These are phyloP conservation scores for Plasmodium gallinaceum DNA, from an alignment of 169 alveolate genomes.

Conservation along the genomic window DNA sequence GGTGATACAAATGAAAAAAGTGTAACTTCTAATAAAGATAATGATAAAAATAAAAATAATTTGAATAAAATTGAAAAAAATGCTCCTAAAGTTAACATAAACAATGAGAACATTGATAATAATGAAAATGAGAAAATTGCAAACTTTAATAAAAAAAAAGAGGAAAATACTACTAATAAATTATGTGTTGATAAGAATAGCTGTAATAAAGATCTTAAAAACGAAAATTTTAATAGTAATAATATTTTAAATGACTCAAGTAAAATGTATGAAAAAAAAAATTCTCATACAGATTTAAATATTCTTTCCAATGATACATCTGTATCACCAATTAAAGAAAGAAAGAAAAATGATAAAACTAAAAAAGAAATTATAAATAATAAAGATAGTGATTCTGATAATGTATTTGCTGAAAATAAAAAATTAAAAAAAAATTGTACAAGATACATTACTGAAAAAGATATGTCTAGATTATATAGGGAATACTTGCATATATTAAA, in stretches of 20 bases:
- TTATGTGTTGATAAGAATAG: background rate
- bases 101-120: background rate
- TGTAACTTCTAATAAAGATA: background rate
- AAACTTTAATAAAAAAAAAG: background rate
- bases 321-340: background rate
- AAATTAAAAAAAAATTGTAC: conserved; percentile 13
- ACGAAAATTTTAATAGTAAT: background rate
- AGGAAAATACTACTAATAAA: background rate
- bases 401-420: conserved; percentile 17
- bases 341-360: conserved; percentile 11
- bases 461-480: conserved; percentile 47
- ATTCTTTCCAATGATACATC: background rate
- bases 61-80: background rate
- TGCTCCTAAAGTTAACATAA: background rate
- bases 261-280: background rate
- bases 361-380: background rate
- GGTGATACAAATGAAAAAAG: background rate
- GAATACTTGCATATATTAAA: conserved; percentile 32
- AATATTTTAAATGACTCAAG: background rate
- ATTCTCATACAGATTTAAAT: background rate
- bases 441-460: conserved; percentile 50
- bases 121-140: background rate
- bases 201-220: background rate
- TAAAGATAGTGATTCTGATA: conserved; percentile 5
- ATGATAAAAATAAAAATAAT: background rate